These are phyloP conservation scores for Tillandsia fasciculata DNA, from an alignment of 176 grass and related monocot genomes.

Conservation along the genomic window DNA sequence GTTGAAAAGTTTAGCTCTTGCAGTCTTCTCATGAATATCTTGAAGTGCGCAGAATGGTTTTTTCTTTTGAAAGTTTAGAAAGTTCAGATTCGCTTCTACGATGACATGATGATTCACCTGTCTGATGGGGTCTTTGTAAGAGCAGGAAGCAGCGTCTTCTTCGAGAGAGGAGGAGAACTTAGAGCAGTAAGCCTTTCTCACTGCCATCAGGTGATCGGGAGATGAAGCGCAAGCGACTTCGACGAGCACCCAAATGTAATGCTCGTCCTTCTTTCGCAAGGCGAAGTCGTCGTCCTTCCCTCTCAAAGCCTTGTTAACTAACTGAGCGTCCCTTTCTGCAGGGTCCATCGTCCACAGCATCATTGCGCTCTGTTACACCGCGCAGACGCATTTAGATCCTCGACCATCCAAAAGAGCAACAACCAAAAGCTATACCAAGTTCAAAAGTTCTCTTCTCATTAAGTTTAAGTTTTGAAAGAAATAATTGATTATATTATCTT, in stretches of 20 bases:
- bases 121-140: conserved; percentile 44
- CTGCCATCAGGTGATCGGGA: conserved; percentile 74
- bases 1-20: no score
- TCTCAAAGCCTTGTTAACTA: conserved; percentile 46
- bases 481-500: no score
- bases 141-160: conserved; percentile 58
- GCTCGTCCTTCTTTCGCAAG: conserved; percentile 40
- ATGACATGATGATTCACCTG: conserved; percentile 19
- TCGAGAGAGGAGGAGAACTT: conserved; percentile 59
- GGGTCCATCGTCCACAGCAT: conserved; percentile 65
- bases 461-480: no score
- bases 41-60: no score
- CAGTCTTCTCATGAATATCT: no score
- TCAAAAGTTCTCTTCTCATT: no score
- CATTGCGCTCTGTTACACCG: conserved; percentile 51
- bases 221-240: conserved; percentile 81
- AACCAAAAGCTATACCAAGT: no score
- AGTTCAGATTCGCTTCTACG: no score
- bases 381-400: not conserved
- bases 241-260: conserved; percentile 44
- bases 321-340: conserved; percentile 75
- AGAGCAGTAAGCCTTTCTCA: conserved; percentile 72
- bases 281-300: conserved; percentile 23
- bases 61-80: no score
- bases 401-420: not conserved